Conservation (phyloP, 495 filamentous ascomycete genomes). For the Penicillium silybi region DNA sequence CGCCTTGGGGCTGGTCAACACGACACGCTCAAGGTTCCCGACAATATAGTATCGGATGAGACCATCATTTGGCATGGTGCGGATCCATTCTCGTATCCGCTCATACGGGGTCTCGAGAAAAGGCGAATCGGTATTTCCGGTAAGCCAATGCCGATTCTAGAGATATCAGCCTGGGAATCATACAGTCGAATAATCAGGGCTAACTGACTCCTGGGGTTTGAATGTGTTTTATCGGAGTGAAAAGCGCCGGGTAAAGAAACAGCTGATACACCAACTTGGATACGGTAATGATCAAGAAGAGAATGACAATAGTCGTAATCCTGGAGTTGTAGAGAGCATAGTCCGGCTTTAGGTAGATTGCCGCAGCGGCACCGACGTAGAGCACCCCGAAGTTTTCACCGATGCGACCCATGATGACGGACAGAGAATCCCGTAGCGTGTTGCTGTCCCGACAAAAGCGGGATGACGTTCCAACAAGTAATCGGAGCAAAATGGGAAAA, state of each 20-base stretch:
- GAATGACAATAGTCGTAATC: constrained; percentile 15
- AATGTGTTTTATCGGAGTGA: constrained; percentile 67
- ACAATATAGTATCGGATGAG: constrained; percentile 66
- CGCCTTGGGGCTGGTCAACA: constrained; percentile 62
- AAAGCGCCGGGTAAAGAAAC: constrained; percentile 64
- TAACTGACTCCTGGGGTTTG: constrained; percentile 54
- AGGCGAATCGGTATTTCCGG: constrained; percentile 25
- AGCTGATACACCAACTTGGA: constrained; percentile 45
- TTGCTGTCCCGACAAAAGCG: not conserved
- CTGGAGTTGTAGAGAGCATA: constrained; percentile 31
- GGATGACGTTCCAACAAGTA: not conserved
- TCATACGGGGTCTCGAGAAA: constrained; percentile 48
- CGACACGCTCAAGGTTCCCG: constrained; percentile 67
- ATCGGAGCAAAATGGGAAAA: too few relatives aligned
- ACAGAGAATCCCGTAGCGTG: not conserved
- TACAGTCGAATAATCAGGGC: not conserved
- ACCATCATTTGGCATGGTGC: constrained; percentile 72
- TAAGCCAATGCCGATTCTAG: constrained; percentile 36
- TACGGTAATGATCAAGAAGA: constrained; percentile 20
- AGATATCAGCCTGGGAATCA: not conserved
- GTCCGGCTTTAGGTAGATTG: constrained; percentile 26
- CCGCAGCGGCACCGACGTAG: constrained; percentile 23
- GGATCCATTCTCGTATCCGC: constrained; percentile 58
- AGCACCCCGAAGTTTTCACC: constrained; percentile 16
- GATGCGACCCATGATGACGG: constrained; percentile 14